These are phyloP conservation scores for Isochrysis galbana DNA, from an alignment of 78 protist species.

Conservation along the genomic window DNA sequence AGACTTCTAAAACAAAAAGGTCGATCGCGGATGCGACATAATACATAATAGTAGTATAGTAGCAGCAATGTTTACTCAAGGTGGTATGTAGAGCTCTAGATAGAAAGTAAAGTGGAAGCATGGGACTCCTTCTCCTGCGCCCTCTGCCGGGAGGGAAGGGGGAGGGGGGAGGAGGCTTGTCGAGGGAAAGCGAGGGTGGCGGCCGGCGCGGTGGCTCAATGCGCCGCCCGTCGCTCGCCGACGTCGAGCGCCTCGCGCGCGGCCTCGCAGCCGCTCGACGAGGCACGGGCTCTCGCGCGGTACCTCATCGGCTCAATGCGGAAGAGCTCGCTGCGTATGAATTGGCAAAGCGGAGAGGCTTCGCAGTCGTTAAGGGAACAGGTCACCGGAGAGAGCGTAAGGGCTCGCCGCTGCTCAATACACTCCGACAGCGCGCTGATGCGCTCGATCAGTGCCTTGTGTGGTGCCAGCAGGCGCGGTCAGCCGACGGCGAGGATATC, in stretches of 20 bases:
- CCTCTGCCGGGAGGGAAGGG: too few species aligned
- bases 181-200: too few species aligned
- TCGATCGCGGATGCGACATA: too few species aligned
- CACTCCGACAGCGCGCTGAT: neutral
- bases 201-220: too few species aligned
- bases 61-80: too few species aligned
- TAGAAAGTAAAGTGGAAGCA: too few species aligned
- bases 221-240: neutral
- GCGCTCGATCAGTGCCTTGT: neutral
- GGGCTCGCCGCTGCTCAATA: slow-evolving; percentile 6
- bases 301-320: neutral
- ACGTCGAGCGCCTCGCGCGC: neutral
- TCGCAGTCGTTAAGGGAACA: neutral
- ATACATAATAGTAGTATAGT: too few species aligned
- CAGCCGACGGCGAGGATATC: neutral
- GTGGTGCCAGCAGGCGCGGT: neutral
- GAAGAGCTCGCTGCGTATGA: neutral
- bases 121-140: too few species aligned
- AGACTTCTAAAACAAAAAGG: too few species aligned
- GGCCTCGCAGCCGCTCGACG: neutral
- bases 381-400: neutral
- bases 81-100: too few species aligned
- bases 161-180: too few species aligned
- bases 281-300: neutral
- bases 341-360: neutral